phyloP scores from a whole-genome alignment of 2,329 filamentous ascomycete genomes.

The Zalaria obscura region DNA sequence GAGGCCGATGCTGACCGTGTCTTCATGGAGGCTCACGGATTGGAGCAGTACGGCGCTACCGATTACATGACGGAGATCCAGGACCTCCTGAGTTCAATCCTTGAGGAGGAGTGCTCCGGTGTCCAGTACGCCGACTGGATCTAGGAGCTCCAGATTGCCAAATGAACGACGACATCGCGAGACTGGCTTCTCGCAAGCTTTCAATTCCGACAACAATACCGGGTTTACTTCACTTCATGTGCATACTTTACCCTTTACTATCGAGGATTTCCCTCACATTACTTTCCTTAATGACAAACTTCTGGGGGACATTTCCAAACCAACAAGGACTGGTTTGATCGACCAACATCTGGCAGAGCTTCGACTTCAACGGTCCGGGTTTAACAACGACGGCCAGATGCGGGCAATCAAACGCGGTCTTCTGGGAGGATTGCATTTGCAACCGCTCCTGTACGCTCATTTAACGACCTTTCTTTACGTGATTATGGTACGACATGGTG shows the following conservation, averaged over 20 bases:
- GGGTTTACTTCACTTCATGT: slow-evolving; percentile 5
- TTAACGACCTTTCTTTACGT: not conserved
- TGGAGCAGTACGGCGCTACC: slow-evolving; percentile 60
- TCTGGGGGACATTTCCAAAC: not conserved
- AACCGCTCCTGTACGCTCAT: not conserved
- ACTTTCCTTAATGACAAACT: slow-evolving; percentile 1
- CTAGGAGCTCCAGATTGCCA: not conserved
- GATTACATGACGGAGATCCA: slow-evolving; percentile 78
- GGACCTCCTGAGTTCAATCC: slow-evolving; percentile 42
- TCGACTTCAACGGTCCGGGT: not conserved
- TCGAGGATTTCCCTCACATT: not conserved
- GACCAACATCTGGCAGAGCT: not conserved
- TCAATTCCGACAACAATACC: not conserved
- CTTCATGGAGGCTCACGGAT: slow-evolving; percentile 53
- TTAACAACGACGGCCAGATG: not conserved
- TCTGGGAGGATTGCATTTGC: not conserved
- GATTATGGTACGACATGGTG: too few species aligned
- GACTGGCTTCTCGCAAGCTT: not conserved
- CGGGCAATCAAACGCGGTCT: not conserved
- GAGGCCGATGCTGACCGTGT: slow-evolving; percentile 60
- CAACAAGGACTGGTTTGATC: not conserved
- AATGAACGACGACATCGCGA: not conserved
- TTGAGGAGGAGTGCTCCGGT: slow-evolving; percentile 11
- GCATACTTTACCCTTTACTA: slow-evolving; percentile 1
- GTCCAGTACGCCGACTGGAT: not conserved